Percentiles rank a stretch among this genome's conserved stretches.
These are phyloP conservation scores for Chrysosphaeria jannelii DNA, from an alignment of 2,329 filamentous ascomycete species.

Conservation along the genomic window DNA sequence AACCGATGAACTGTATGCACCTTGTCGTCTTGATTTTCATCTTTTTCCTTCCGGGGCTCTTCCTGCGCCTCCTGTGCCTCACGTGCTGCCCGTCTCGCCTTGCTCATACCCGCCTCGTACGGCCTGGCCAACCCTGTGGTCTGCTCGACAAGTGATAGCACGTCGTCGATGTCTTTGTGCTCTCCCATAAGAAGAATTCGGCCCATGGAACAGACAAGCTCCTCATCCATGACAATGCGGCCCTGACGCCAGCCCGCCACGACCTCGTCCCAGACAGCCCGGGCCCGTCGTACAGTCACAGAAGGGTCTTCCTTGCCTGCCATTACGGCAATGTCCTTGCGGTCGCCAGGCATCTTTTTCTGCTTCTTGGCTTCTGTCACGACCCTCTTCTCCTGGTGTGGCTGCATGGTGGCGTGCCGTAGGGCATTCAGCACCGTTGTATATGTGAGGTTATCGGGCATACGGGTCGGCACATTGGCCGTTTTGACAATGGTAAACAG, in stretches of 20 bases:
- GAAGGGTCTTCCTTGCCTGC: conserved; percentile 7
- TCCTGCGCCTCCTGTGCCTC: background rate
- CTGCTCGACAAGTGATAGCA: conserved; percentile 51
- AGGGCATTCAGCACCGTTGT: conserved; percentile 60
- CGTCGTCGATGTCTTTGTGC: conserved; percentile 32
- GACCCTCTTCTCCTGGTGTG: conserved; percentile 8
- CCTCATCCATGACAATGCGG: conserved; percentile 42
- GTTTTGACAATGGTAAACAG: conserved; percentile 50
- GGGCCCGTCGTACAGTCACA: conserved; percentile 30
- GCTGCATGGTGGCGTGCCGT: conserved; percentile 14
- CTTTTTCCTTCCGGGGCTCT: too few relatives aligned
- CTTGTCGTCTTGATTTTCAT: too few relatives aligned
- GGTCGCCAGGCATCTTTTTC: background rate
- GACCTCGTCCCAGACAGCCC: conserved; percentile 55
- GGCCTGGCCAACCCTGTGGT: conserved; percentile 47
- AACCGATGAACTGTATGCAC: too few relatives aligned
- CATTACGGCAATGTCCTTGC: conserved; percentile 1
- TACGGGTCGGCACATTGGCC: conserved; percentile 29
- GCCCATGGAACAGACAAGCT: conserved; percentile 56
- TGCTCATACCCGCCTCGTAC: conserved; percentile 7
- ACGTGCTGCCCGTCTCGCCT: background rate
- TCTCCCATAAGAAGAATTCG: conserved; percentile 38
- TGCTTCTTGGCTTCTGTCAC: conserved; percentile 2
- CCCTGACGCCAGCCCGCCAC: conserved; percentile 45
- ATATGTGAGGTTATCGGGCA: conserved; percentile 46